Evolutionary conservation across 2,329 filamentous ascomycete species (phyloP), one percentile per base, ranked within the genome.

Genomic region (Penicillium digitatum): DNA sequence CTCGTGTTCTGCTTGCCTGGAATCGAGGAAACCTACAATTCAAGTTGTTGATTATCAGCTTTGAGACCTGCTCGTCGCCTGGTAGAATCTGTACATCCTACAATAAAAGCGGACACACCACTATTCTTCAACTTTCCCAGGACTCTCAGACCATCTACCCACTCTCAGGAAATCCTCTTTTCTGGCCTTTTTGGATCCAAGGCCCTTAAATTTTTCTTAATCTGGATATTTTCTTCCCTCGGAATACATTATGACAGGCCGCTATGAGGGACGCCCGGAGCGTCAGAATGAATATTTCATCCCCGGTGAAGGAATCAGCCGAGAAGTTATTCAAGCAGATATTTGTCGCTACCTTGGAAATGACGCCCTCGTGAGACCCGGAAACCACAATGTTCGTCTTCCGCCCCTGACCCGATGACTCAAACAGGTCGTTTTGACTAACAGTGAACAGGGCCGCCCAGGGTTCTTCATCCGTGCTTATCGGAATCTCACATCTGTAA

Each of bases 261-360:
- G 69, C 58, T 67, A 62, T 66, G 67, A 68, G 26, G 67, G 61
- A 59, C 66, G 66, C 62, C 66, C 66, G 60, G 66, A 70, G 61
- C 70, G 73, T 67, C 73, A 87, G 72, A 89, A 89, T 74, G 87
- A 90, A 76, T 91, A 90, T 72, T 91, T 91, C 73, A 85, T 91
- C 52, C 86, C 87, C 43, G 84, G 87, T 67, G 87, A 90, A 73
- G 88, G 88, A 70, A 92, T 92, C 74, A 87, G 89, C 72, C 85
- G 88, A 66, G 88, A 92, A 74, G 88, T 92, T 67, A 90, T 92
- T 74, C 89, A 89, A 60, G 86, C 87, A 70, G 88, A 92, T 72
- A 90, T 92, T 63, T 91, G 88, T 78, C 87, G 88, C 70, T 92
- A 90, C 72, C 81, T 92, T 64, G 88, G 88, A 68, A 90, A 90